A percentile compares a stretch with the other conserved stretches of the same genome.
Evolutionary conservation across 2,329 filamentous ascomycete species (phyloP).

Genomic region (Talaromyces islandicus): DNA sequence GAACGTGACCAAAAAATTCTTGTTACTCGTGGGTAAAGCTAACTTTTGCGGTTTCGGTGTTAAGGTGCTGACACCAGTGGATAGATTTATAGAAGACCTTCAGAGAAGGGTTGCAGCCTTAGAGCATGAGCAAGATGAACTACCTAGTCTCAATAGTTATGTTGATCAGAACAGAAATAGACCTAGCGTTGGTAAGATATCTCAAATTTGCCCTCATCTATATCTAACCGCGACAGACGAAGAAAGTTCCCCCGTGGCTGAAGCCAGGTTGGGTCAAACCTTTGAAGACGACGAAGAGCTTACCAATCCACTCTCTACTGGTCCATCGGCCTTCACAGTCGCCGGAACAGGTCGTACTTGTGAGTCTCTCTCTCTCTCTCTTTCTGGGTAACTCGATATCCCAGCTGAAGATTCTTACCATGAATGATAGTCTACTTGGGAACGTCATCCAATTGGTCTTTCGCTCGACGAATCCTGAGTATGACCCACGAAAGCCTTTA

Average conservation of each 20-base stretch:
- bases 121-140: neutral
- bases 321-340: neutral
- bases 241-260: neutral
- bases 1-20: constrained; percentile 46
- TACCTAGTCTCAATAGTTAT: neutral
- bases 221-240: neutral
- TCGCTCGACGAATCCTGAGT: neutral
- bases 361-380: neutral
- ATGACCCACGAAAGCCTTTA: neutral
- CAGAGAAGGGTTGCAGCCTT: neutral
- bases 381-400: neutral
- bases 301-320: neutral
- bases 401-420: neutral
- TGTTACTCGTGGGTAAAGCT: constrained; percentile 41
- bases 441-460: neutral
- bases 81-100: neutral
- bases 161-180: neutral
- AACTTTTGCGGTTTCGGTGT: neutral
- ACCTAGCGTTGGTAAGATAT: neutral
- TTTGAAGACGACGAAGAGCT: neutral
- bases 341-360: neutral
- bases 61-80: neutral
- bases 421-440: neutral
- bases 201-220: neutral
- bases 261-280: neutral